phyloP scores from a whole-genome alignment of 139 green algal genomes.

The Limnomonas spitsbergensis region DNA sequence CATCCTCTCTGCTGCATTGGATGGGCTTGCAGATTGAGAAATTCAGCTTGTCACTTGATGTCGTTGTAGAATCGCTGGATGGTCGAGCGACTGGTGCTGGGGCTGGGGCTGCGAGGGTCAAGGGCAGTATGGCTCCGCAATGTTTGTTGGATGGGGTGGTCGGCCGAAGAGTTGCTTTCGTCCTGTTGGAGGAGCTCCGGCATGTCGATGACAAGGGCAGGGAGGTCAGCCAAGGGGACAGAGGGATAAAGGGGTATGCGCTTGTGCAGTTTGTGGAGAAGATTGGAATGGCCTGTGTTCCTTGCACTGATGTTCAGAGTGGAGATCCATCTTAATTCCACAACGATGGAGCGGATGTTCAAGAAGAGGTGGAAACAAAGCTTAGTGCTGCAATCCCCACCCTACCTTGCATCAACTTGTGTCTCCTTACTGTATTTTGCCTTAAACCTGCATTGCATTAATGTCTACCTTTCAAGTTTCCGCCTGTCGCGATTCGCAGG shows the following conservation, averaged over 20 bases:
- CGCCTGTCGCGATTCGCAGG: neutral
- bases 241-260: neutral
- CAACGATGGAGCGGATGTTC: neutral
- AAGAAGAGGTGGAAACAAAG: too few species aligned
- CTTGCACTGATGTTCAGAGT: neutral
- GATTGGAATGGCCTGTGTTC: neutral
- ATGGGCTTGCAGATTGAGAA: too few species aligned
- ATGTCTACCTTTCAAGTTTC: neutral
- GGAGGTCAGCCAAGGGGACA: neutral
- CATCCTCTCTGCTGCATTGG: too few species aligned
- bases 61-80: too few species aligned
- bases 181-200: neutral
- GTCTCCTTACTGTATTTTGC: too few species aligned
- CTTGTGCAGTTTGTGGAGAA: neutral
- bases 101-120: too few species aligned
- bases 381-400: too few species aligned
- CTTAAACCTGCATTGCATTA: neutral
- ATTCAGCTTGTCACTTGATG: too few species aligned
- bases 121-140: too few species aligned
- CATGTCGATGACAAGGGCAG: neutral
- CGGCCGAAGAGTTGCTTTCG: neutral
- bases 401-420: too few species aligned
- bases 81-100: too few species aligned
- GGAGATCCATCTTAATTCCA: neutral
- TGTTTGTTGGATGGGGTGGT: too few species aligned